Conservation (phyloP, 768 basidiomycete species). For the Leccinum pellstonianum region DNA sequence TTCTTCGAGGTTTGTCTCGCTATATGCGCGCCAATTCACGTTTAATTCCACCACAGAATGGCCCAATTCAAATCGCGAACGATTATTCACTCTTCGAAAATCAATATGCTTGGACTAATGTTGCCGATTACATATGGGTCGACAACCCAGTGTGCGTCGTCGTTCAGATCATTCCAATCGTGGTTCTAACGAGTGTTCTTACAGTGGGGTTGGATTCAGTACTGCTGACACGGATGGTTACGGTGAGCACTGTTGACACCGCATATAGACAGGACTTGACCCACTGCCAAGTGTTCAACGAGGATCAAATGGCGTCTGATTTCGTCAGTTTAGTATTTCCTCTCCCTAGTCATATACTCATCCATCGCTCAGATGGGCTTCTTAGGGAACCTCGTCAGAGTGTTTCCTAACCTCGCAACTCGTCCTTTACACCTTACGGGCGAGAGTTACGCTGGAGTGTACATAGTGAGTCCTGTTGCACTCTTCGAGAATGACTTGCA, state of each 20-base stretch:
- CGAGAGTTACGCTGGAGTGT: constrained; percentile 74
- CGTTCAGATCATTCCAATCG: neutral
- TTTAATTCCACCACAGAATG: constrained; percentile 47
- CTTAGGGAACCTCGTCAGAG: constrained; percentile 65
- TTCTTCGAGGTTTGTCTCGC: constrained; percentile 56
- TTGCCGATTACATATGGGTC: constrained; percentile 71
- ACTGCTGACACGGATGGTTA: constrained; percentile 64
- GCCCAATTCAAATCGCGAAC: constrained; percentile 57
- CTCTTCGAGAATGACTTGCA: neutral
- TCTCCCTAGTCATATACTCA: constrained; percentile 1
- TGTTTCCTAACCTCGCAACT: constrained; percentile 66
- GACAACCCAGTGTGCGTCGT: constrained; percentile 63
- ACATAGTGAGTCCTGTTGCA: constrained; percentile 48
- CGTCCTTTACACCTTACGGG: constrained; percentile 70
- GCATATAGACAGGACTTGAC: neutral
- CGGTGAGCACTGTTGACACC: constrained; percentile 36
- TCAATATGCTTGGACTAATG: constrained; percentile 53
- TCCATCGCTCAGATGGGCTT: constrained; percentile 58
- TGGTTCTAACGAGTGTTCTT: constrained; percentile 6
- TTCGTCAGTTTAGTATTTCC: constrained; percentile 36
- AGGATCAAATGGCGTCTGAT: constrained; percentile 62
- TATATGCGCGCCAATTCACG: neutral
- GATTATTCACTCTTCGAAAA: constrained; percentile 53
- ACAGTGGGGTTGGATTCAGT: constrained; percentile 59
- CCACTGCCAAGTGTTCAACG: constrained; percentile 45